Evolutionary conservation across 768 basidiomycete genomes (phyloP).

Genomic region (Tephrocybe sp.): DNA sequence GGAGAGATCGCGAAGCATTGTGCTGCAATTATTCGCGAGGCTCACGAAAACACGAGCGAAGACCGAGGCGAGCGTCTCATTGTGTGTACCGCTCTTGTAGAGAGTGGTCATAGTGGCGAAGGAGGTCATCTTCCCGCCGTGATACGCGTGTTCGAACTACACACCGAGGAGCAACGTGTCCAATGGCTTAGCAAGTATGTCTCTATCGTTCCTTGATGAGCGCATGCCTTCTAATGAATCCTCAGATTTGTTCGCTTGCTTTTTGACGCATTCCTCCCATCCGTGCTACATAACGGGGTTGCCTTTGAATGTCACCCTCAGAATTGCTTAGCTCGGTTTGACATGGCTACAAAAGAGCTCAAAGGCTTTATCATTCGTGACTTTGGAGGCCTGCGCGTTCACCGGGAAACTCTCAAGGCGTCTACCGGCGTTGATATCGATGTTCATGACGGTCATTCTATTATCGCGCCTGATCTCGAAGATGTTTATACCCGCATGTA

Average conservation of each 20-base stretch:
- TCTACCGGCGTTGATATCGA: slow-evolving; percentile 52
- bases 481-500: slow-evolving; percentile 60
- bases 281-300: slow-evolving; percentile 54
- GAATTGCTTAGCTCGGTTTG: slow-evolving; percentile 58
- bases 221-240: slow-evolving; percentile 6
- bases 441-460: slow-evolving; percentile 47
- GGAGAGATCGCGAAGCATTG: slow-evolving; percentile 56
- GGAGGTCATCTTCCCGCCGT: slow-evolving; percentile 47
- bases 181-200: slow-evolving; percentile 52
- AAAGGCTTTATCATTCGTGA: slow-evolving; percentile 59
- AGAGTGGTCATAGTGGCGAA: slow-evolving; percentile 49
- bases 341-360: slow-evolving; percentile 45
- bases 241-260: slow-evolving; percentile 48
- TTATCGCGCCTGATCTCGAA: slow-evolving; percentile 49
- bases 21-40: slow-evolving; percentile 52
- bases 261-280: slow-evolving; percentile 55
- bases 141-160: slow-evolving; percentile 48
- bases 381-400: slow-evolving; percentile 56
- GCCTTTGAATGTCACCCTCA: slow-evolving; percentile 63
- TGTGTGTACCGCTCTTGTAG: slow-evolving; percentile 57
- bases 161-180: slow-evolving; percentile 49
- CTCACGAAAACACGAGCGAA: slow-evolving; percentile 47
- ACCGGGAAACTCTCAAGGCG: slow-evolving; percentile 46
- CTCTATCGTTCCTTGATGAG: not conserved
- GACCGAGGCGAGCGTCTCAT: slow-evolving; percentile 50